phyloP scores from a whole-genome alignment of 176 grass and related monocot species.

The Elaeis guineensis region DNA sequence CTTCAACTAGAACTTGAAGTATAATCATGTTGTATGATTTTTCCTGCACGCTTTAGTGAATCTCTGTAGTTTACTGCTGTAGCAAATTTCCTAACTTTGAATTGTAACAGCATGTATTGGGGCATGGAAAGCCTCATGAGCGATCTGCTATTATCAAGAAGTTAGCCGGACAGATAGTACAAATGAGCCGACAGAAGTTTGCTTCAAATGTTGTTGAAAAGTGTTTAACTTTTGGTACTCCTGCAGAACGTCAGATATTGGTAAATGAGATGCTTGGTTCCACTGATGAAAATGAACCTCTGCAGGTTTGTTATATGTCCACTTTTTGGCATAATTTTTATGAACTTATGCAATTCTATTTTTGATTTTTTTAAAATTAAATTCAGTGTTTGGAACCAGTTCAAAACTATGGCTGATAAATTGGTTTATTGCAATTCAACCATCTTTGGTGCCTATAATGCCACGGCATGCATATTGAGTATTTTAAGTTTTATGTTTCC shows the following conservation, averaged over 20 bases:
- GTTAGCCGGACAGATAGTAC: conserved; percentile 38
- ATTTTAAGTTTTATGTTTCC: no score
- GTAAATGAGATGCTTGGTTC: conserved; percentile 52
- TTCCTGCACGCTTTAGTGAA: no score
- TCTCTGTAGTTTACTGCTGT: no score
- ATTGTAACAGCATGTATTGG: conserved; percentile 27
- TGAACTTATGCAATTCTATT: background rate
- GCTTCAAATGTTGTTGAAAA: conserved; percentile 43
- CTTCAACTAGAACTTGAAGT: no score
- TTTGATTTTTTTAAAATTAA: background rate
- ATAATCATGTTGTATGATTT: no score
- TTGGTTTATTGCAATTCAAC: no score
- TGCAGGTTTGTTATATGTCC: conserved; percentile 26
- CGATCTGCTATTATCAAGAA: conserved; percentile 31
- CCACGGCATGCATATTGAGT: no score
- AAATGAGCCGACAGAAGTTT: conserved; percentile 48
- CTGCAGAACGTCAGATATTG: conserved; percentile 30
- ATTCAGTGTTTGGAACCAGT: no score
- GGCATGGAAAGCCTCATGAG: conserved; percentile 35
- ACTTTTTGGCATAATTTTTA: background rate
- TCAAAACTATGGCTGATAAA: no score
- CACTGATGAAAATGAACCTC: conserved; percentile 43
- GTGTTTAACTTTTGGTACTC: conserved; percentile 31
- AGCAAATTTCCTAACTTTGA: background rate
- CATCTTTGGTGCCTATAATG: no score